A percentile compares a stretch with the other conserved stretches of the same genome.
These are phyloP conservation scores for Colletotrichum sp. DNA, from an alignment of 2,329 filamentous ascomycete species.

Conservation along the genomic window DNA sequence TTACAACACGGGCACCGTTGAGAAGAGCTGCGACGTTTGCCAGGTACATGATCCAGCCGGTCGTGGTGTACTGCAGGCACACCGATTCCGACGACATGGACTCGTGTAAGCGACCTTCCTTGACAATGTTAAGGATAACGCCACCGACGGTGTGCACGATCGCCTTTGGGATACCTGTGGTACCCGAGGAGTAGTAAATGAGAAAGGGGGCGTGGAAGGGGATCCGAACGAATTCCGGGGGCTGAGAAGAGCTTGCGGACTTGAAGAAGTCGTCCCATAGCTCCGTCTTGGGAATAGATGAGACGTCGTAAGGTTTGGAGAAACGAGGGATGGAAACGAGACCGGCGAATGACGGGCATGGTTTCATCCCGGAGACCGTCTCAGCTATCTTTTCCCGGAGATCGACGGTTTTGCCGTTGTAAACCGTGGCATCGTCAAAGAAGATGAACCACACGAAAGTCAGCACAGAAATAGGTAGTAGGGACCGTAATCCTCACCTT, in stretches of 20 bases:
- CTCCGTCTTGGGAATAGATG: conserved; percentile 51
- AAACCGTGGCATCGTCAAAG: conserved; percentile 80
- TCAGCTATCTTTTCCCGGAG: conserved; percentile 74
- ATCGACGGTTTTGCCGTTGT: conserved; percentile 79
- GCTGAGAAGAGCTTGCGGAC: conserved; percentile 27
- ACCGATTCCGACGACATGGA: conserved; percentile 44
- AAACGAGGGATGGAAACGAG: conserved; percentile 73
- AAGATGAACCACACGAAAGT: conserved; percentile 64
- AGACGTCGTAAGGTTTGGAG: conserved; percentile 62
- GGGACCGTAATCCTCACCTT: conserved; percentile 45
- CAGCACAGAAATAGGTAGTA: background rate
- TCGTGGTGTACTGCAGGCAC: conserved; percentile 65
- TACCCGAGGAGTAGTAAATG: conserved; percentile 81
- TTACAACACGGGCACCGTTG: conserved; percentile 63
- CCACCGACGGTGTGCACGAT: conserved; percentile 81
- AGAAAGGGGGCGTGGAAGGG: conserved; percentile 78
- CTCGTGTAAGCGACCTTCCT: conserved; percentile 65
- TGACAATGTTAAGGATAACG: conserved; percentile 55
- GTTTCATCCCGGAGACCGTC: conserved; percentile 67
- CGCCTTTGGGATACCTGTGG: conserved; percentile 83
- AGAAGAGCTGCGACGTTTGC: conserved; percentile 63
- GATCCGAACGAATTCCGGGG: conserved; percentile 63
- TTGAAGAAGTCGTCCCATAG: conserved; percentile 51
- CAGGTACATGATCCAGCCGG: conserved; percentile 91
- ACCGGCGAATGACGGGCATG: conserved; percentile 64